These are phyloP conservation scores for Tuber indicum DNA, from an alignment of 495 filamentous ascomycete genomes.

Conservation along the genomic window DNA sequence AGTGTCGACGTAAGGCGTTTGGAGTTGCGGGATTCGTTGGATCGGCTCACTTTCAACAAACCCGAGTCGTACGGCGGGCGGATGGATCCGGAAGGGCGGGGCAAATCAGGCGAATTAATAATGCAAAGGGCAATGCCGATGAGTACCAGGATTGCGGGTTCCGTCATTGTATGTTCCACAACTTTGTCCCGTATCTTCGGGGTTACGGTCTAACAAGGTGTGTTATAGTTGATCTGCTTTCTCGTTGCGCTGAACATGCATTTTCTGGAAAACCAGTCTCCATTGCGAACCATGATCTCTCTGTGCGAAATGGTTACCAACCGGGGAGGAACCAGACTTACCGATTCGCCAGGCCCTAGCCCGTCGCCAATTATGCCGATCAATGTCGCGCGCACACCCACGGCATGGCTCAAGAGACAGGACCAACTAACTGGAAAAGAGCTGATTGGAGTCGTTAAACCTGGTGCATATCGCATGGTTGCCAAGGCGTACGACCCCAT, in stretches of 20 bases:
- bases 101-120: constrained; percentile 16
- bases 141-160: constrained; percentile 42
- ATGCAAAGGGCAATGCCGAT: constrained; percentile 32
- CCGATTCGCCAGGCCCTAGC: not conserved
- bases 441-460: constrained; percentile 61
- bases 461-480: constrained; percentile 58
- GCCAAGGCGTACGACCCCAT: constrained; percentile 62
- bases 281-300: constrained; percentile 44
- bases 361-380: constrained; percentile 43
- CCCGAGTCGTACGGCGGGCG: constrained; percentile 7
- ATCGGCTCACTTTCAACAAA: constrained; percentile 42
- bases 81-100: not conserved
- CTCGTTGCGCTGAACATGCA: constrained; percentile 47
- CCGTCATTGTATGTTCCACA: constrained; percentile 36
- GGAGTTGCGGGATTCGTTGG: constrained; percentile 55
- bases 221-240: constrained; percentile 40
- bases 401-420: constrained; percentile 64
- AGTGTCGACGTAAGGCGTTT: constrained; percentile 66
- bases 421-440: constrained; percentile 67
- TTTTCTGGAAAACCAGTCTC: constrained; percentile 55
- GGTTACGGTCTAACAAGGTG: constrained; percentile 4
- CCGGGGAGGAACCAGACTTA: constrained; percentile 15
- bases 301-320: constrained; percentile 42
- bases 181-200: constrained; percentile 1
- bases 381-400: constrained; percentile 61